phyloP scores from a whole-genome alignment of 202 grass and related monocot genomes.

The Brachypodium distachyon region DNA sequence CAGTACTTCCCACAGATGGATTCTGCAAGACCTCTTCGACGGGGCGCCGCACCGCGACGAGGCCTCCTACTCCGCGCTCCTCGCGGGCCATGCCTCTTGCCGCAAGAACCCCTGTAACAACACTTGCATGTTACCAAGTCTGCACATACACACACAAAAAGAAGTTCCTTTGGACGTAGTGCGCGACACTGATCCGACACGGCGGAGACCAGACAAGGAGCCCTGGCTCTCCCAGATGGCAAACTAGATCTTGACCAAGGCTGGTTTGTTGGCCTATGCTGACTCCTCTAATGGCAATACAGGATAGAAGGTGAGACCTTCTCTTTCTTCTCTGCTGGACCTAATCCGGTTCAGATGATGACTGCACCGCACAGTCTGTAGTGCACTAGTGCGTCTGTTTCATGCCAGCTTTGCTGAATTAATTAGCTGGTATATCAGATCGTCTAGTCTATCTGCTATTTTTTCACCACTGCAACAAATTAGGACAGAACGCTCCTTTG shows the following conservation, averaged over 20 bases:
- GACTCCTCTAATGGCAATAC: background rate
- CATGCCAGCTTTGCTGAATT: background rate
- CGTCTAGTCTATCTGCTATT: no score
- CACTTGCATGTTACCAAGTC: no score
- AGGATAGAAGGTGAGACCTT: background rate
- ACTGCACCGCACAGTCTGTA: background rate
- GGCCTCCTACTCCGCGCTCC: slow-evolving; percentile 41
- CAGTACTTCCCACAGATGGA: no score
- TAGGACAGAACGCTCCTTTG: no score
- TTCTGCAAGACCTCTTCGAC: slow-evolving; percentile 46
- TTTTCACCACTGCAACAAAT: no score
- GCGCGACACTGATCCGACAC: no score
- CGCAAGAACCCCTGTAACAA: no score
- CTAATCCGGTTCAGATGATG: background rate
- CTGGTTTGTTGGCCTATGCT: background rate
- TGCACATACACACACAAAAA: no score
- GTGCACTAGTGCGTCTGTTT: background rate
- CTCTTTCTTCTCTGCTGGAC: background rate
- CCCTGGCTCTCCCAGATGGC: background rate
- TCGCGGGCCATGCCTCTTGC: slow-evolving; percentile 43
- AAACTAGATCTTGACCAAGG: background rate
- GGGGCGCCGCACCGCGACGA: slow-evolving; percentile 32
- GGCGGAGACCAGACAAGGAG: no score
- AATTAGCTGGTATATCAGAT: no score
- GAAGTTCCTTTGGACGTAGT: no score